A percentile compares a stretch with the other conserved stretches of the same genome.
Evolutionary conservation across 2,329 filamentous ascomycete species (phyloP).

Genomic region (Cercospora sp.): DNA sequence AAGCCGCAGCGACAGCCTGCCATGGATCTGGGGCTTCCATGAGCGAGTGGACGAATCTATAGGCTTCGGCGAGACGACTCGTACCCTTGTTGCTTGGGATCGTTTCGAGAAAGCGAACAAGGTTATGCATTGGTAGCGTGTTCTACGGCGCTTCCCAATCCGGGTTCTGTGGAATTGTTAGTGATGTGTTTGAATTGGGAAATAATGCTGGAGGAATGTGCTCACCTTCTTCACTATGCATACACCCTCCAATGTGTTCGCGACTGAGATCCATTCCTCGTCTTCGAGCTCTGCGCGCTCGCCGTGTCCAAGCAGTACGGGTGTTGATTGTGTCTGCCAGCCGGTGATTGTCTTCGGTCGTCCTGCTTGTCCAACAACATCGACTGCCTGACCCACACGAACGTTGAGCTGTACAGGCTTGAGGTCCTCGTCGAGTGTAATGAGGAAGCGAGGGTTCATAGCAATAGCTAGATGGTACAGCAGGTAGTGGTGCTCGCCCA

Average conservation of each 20-base stretch:
- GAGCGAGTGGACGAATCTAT: neutral
- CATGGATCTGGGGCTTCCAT: neutral
- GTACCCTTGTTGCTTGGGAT: neutral
- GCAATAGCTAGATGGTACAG: conserved; percentile 96
- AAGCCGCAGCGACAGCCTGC: neutral
- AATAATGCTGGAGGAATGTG: neutral
- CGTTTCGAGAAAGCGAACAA: conserved; percentile 1
- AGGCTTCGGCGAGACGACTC: neutral
- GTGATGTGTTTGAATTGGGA: neutral
- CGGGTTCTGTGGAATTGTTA: conserved; percentile 19
- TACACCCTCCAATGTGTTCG: conserved; percentile 86
- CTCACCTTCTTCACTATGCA: conserved; percentile 95
- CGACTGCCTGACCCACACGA: conserved; percentile 94
- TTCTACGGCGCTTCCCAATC: conserved; percentile 23
- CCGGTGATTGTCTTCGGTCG: conserved; percentile 98
- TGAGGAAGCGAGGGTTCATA: conserved; percentile 94
- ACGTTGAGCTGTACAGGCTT: conserved; percentile 95
- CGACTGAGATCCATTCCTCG: conserved; percentile 92
- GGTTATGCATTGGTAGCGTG: neutral
- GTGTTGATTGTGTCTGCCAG: conserved; percentile 99
- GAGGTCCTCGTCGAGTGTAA: conserved; percentile 92
- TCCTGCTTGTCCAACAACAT: conserved; percentile 95
- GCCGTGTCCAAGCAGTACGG: conserved; percentile 88
- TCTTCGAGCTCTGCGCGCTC: conserved; percentile 96
- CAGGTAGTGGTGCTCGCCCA: conserved; percentile 79